Conservation (phyloP, 2,329 filamentous ascomycete genomes). For the Grosmannia huntii region DNA sequence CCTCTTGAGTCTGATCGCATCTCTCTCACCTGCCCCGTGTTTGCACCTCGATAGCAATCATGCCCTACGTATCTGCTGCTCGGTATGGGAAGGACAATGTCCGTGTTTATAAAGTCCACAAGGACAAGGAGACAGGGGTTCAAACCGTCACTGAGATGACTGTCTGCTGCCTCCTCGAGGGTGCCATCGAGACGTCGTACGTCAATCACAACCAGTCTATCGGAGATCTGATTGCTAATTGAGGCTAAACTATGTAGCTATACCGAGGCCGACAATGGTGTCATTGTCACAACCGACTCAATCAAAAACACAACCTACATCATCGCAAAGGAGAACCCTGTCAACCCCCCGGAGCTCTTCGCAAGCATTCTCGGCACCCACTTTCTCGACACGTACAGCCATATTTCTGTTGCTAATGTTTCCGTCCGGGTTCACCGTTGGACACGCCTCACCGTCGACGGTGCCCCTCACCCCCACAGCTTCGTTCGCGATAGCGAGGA, state of each 20-base stretch:
- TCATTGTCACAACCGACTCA: slow-evolving; percentile 90
- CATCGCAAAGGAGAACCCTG: slow-evolving; percentile 82
- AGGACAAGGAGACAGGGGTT: slow-evolving; percentile 58
- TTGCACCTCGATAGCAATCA: slow-evolving; percentile 16
- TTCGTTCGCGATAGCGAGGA: slow-evolving; percentile 86
- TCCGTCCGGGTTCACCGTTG: slow-evolving; percentile 77
- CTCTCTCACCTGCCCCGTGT: not conserved
- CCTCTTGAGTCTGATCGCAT: not conserved
- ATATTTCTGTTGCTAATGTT: slow-evolving; percentile 78
- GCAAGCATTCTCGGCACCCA: slow-evolving; percentile 74
- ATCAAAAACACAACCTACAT: slow-evolving; percentile 98
- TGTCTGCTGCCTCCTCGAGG: slow-evolving; percentile 82
- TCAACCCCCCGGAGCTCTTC: slow-evolving; percentile 87
- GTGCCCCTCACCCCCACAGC: slow-evolving; percentile 85
- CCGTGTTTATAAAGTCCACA: slow-evolving; percentile 89
- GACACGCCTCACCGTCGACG: slow-evolving; percentile 78
- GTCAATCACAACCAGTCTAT: slow-evolving; percentile 18
- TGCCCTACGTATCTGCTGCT: slow-evolving; percentile 48
- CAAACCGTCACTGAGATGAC: slow-evolving; percentile 94
- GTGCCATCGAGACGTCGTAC: slow-evolving; percentile 74
- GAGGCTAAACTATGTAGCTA: slow-evolving; percentile 42
- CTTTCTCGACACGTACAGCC: slow-evolving; percentile 76
- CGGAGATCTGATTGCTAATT: not conserved
- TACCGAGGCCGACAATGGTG: slow-evolving; percentile 85
- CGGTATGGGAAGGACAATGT: slow-evolving; percentile 96